Conservation (phyloP, 768 basidiomycete genomes). For the Auriscalpium vulgare region DNA sequence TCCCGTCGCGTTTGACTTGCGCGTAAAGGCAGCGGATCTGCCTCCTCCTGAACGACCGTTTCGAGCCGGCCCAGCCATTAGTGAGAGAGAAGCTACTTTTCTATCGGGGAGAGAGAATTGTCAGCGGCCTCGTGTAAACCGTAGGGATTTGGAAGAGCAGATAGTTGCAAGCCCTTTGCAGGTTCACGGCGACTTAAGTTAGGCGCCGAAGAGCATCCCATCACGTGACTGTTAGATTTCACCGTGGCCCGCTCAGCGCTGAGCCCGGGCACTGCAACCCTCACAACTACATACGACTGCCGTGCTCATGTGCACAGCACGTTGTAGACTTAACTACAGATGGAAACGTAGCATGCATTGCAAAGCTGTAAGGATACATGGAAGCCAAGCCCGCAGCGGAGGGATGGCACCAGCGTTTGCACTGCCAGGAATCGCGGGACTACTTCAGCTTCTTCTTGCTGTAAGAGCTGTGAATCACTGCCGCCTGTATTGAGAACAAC, state of each 20-base stretch:
- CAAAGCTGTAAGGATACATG: constrained; percentile 7
- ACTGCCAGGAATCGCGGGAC: constrained; percentile 22
- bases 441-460: constrained; percentile 98
- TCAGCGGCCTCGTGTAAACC: not conserved
- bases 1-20: constrained; percentile 36
- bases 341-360: not conserved
- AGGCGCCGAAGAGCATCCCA: not conserved
- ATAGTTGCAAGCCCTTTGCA: not conserved
- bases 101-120: not conserved
- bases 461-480: constrained; percentile 5
- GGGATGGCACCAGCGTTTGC: not conserved
- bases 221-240: no score
- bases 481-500: constrained; percentile 1
- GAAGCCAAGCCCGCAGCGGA: not conserved
- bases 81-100: not conserved
- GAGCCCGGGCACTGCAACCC: not conserved
- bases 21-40: not conserved
- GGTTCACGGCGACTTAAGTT: not conserved
- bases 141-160: not conserved
- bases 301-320: no score
- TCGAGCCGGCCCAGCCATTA: not conserved
- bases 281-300: no score
- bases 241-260: no score
- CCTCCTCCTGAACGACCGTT: not conserved
- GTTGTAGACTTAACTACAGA: not conserved